A percentile compares a stretch with the other conserved stretches of the same genome.
Evolutionary conservation across 371 early-diverging fungal genomes (phyloP).

Genomic region (Quaeritorhiza haematococci): DNA sequence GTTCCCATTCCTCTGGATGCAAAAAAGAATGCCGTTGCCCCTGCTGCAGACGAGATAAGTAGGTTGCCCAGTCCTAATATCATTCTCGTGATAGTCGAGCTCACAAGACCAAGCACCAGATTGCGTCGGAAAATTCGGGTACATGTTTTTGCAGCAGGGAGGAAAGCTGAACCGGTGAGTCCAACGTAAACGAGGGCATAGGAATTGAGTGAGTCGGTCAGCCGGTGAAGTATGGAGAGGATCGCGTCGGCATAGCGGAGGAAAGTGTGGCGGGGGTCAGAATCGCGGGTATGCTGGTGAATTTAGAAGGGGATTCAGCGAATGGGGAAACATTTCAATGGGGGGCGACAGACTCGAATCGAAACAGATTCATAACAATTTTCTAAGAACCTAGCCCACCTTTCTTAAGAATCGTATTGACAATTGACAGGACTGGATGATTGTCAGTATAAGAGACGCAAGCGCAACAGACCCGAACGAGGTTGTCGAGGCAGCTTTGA

Average conservation of each 20-base stretch:
- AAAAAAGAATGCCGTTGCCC: slow-evolving; percentile 61
- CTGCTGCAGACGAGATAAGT: slow-evolving; percentile 39
- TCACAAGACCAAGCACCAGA: slow-evolving; percentile 58
- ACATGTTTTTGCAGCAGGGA: slow-evolving; percentile 51
- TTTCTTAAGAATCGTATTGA: slow-evolving; percentile 40
- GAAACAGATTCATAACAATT: too few species aligned
- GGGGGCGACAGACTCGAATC: too few species aligned
- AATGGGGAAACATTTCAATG: slow-evolving; percentile 6
- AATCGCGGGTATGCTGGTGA: neutral
- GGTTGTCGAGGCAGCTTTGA: slow-evolving; percentile 46
- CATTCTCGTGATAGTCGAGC: slow-evolving; percentile 17
- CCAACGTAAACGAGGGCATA: slow-evolving; percentile 68
- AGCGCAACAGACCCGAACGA: slow-evolving; percentile 69
- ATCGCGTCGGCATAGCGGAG: slow-evolving; percentile 3
- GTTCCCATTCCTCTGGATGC: slow-evolving; percentile 57
- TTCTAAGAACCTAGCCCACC: too few species aligned
- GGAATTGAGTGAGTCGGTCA: slow-evolving; percentile 59
- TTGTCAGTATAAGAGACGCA: slow-evolving; percentile 60
- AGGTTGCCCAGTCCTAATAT: slow-evolving; percentile 6
- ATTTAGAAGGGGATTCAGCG: neutral
- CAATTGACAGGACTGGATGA: slow-evolving; percentile 53
- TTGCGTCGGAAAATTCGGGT: slow-evolving; percentile 72
- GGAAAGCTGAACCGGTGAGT: slow-evolving; percentile 63
- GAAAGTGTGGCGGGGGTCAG: neutral
- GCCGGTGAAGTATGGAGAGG: slow-evolving; percentile 10